Evolutionary conservation across 768 basidiomycete genomes (phyloP), one percentile per base, ranked within the genome.

Genomic region (Hericium rajendrae): DNA sequence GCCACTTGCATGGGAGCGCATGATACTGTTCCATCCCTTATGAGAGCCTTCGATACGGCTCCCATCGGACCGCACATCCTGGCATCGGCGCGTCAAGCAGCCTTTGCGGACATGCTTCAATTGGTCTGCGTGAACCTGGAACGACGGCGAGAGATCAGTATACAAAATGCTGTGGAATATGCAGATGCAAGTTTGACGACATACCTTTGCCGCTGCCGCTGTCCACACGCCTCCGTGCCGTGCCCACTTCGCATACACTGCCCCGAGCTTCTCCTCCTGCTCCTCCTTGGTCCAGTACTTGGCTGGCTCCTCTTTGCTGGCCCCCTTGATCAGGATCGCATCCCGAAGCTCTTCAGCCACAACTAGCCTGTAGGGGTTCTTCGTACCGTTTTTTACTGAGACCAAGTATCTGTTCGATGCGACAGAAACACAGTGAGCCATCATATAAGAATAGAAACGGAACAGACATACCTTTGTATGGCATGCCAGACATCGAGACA

Each of bases 41-140:
- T 70, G 69, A 2, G 56, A 63, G 1, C 65, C 67, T 28, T 71
- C 65, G 10, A 71, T 69, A 0, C 59, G 63, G 16, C 67, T 69
- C 0, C 70, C 65, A 48, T 71, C 65, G 0, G 66, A 57, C 0
- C 26, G 48, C 2, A 70, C 56, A 38, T 67, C 70, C 18, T 65
- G 50, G 1, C 57, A 54, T 1, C 51, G n/a, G 1, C 66, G 56
- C 0, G 60, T 43, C 0, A 71, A 59, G 28, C 70, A 71, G 5
- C 69, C 70, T 38, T 66, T 69, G 3, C 18, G 11, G 3, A 70
- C 63, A n/a, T 71, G 69, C 0, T 54, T 50, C 9, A 71, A 40
- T 60, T 70, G 70, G 28, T 32, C 28, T 1, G 28, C 28, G 28
- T 32, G 28, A 32, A 32, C 28, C 28, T 32, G 28, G 28, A 32